These are phyloP conservation scores for Gaeumannomyces tritici DNA, from an alignment of 2,329 filamentous ascomycete species.

Conservation along the genomic window DNA sequence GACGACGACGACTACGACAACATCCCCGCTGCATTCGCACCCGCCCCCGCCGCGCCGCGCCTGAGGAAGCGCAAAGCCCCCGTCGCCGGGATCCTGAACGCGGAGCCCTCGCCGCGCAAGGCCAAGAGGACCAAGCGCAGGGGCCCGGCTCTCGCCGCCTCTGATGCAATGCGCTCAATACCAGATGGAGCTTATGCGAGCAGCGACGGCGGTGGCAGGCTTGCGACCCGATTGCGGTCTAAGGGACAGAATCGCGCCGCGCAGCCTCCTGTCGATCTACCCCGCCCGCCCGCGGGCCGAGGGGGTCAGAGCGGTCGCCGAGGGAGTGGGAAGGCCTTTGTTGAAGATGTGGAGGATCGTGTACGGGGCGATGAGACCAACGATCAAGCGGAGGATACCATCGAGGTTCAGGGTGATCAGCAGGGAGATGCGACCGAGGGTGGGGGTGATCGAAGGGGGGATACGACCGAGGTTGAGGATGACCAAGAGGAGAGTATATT, in stretches of 20 bases:
- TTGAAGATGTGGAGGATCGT: background rate
- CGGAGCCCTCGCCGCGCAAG: background rate
- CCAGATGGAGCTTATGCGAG: background rate
- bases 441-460: background rate
- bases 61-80: background rate
- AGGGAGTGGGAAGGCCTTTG: background rate
- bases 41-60: no score
- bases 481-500: background rate
- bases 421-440: no score
- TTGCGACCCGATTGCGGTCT: background rate
- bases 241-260: background rate
- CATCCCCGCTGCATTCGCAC: background rate
- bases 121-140: background rate
- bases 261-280: background rate
- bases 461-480: background rate
- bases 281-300: no score
- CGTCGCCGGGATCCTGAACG: background rate
- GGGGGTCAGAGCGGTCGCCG: background rate
- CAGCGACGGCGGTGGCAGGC: no score
- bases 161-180: background rate
- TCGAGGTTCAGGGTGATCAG: background rate
- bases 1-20: no score
- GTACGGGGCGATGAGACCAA: background rate
- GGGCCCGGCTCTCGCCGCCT: no score
- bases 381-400: no score